Percentiles rank a stretch among this genome's conserved stretches.
Conservation (phyloP, 305 asterid genomes). For the Rubia tinctorum region DNA sequence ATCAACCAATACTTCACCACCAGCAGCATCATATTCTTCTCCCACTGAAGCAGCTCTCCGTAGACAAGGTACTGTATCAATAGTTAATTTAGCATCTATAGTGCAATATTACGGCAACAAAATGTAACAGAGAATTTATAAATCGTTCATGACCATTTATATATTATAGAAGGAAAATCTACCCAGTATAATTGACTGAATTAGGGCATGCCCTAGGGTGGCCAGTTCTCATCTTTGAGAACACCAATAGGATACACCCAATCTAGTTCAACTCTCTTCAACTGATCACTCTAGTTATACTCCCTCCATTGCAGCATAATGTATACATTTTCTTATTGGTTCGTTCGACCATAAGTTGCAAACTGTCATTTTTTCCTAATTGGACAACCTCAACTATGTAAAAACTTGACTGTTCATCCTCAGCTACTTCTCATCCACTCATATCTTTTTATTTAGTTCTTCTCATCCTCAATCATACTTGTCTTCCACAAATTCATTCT, state of each 20-base stretch:
- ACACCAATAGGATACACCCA: background rate
- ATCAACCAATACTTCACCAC: slow-evolving; percentile 90
- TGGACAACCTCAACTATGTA: background rate
- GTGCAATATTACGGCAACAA: background rate
- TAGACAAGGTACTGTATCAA: slow-evolving; percentile 72
- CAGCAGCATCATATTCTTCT: slow-evolving; percentile 96
- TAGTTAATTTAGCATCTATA: slow-evolving; percentile 10
- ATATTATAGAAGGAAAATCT: background rate
- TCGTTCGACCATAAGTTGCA: background rate
- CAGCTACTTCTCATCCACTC: background rate
- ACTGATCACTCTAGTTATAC: background rate
- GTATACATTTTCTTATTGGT: no score
- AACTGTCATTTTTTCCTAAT: background rate
- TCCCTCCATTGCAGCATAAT: background rate
- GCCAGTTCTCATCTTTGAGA: slow-evolving; percentile 1
- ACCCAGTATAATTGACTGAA: background rate
- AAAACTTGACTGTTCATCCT: no score
- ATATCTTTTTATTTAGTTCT: no score
- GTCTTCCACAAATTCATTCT: no score
- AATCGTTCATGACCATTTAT: background rate
- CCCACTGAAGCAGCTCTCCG: slow-evolving; percentile 92
- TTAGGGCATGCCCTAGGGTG: background rate
- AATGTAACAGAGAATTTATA: background rate
- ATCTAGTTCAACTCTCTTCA: background rate
- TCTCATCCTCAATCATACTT: no score